Conservation (phyloP, 2,329 filamentous ascomycete species). For the Phaeomoniella chlamydospora region DNA sequence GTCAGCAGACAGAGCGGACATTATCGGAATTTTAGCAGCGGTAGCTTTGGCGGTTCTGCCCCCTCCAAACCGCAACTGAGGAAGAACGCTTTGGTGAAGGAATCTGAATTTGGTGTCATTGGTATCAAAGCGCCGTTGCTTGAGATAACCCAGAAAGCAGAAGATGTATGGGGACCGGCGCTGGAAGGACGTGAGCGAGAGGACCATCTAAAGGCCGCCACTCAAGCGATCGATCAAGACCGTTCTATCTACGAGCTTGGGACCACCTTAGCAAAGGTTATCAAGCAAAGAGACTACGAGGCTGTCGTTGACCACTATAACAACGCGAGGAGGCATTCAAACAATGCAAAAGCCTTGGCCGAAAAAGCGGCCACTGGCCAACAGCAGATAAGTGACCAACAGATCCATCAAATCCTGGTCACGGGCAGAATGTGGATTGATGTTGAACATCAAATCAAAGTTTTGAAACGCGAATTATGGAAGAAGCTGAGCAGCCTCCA, state of each 20-base stretch:
- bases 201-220: slow-evolving; percentile 65
- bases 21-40: slow-evolving; percentile 40
- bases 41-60: slow-evolving; percentile 19
- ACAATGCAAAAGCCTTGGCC: slow-evolving; percentile 59
- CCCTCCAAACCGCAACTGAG: slow-evolving; percentile 40
- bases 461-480: slow-evolving; percentile 85
- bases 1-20: slow-evolving; percentile 49
- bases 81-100: slow-evolving; percentile 84
- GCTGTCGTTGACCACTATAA: slow-evolving; percentile 74
- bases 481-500: slow-evolving; percentile 60
- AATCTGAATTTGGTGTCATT: slow-evolving; percentile 78
- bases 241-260: slow-evolving; percentile 72
- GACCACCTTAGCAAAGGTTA: slow-evolving; percentile 62
- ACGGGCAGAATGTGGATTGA: slow-evolving; percentile 93
- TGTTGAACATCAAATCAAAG: slow-evolving; percentile 71
- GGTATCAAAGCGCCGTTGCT: slow-evolving; percentile 80
- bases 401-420: slow-evolving; percentile 75
- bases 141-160: slow-evolving; percentile 83
- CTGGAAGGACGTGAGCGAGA: slow-evolving; percentile 84
- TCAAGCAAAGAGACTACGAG: slow-evolving; percentile 85
- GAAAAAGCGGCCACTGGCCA: slow-evolving; percentile 35
- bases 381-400: slow-evolving; percentile 53
- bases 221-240: slow-evolving; percentile 63
- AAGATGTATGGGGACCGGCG: slow-evolving; percentile 94
- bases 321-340: slow-evolving; percentile 66